These are phyloP conservation scores for Tulasnella sp. DNA, from an alignment of 768 basidiomycete species.

Conservation along the genomic window DNA sequence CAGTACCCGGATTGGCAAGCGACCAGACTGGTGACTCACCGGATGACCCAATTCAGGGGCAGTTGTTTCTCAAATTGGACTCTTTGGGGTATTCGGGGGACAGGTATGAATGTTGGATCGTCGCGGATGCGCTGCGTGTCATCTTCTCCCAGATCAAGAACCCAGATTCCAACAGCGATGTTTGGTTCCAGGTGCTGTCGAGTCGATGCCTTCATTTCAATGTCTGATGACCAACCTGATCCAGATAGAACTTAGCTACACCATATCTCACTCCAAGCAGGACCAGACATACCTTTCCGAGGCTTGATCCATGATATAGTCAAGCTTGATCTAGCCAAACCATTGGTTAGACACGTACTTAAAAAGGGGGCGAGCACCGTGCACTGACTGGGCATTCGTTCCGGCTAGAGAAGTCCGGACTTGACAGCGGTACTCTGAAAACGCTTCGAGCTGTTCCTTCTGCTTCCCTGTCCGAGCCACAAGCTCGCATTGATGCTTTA, in stretches of 20 bases:
- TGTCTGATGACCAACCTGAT: not conserved
- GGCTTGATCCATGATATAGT: too few relatives aligned
- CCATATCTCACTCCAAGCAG: too few relatives aligned
- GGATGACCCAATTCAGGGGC: constrained; percentile 26
- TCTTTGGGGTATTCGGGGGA: not conserved
- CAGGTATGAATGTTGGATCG: not conserved
- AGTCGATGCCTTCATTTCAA: not conserved
- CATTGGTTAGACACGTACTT: not conserved
- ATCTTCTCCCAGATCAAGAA: constrained; percentile 27
- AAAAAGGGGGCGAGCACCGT: not conserved
- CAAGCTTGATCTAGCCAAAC: not conserved
- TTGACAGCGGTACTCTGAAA: not conserved
- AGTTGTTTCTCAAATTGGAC: constrained; percentile 20
- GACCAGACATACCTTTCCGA: too few relatives aligned
- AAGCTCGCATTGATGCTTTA: not conserved
- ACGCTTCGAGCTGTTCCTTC: not conserved
- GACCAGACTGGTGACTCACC: constrained; percentile 24
- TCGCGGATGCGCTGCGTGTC: constrained; percentile 18
- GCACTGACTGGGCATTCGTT: not conserved
- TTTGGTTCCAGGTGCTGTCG: not conserved
- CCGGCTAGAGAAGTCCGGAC: not conserved
- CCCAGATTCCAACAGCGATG: constrained; percentile 15
- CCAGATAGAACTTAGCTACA: too few relatives aligned
- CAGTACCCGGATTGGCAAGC: not conserved
- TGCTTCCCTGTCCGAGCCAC: not conserved